Percentiles rank a stretch among this genome's conserved stretches.
phyloP scores from a whole-genome alignment of 768 basidiomycete genomes.

The Mycena olivaceomarginata region DNA sequence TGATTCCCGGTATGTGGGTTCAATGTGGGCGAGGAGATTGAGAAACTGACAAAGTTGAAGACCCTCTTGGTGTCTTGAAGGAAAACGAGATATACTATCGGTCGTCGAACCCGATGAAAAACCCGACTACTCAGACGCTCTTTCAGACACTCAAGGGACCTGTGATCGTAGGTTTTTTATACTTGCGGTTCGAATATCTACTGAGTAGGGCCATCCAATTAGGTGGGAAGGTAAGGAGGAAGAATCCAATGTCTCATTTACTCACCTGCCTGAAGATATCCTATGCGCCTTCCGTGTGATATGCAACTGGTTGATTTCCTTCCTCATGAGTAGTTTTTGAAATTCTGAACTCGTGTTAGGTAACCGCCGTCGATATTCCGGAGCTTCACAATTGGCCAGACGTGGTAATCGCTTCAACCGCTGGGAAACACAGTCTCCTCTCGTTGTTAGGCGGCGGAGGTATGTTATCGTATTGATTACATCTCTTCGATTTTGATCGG shows the following conservation, averaged over 20 bases:
- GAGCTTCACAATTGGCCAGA: conserved; percentile 70
- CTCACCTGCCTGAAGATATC: conserved; percentile 67
- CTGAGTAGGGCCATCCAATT: conserved; percentile 7
- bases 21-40: background rate
- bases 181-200: background rate
- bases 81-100: conserved; percentile 80
- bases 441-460: conserved; percentile 87
- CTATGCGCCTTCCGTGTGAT: conserved; percentile 83
- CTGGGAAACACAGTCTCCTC: conserved; percentile 75
- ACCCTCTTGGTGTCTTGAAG: conserved; percentile 78
- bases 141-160: conserved; percentile 71
- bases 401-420: conserved; percentile 76
- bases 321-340: background rate
- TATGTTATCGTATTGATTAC: conserved; percentile 52
- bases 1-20: conserved; percentile 75
- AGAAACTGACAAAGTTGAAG: conserved; percentile 57
- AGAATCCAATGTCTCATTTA: background rate
- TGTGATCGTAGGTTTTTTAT: conserved; percentile 73
- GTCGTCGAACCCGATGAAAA: conserved; percentile 62
- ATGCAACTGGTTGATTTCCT: conserved; percentile 74
- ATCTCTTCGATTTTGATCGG: background rate
- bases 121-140: conserved; percentile 62
- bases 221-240: conserved; percentile 61
- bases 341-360: conserved; percentile 59
- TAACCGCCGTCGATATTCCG: conserved; percentile 72